Percentiles rank a stretch among this genome's conserved stretches.
These are phyloP conservation scores for Sphagnum magellanicum DNA, from an alignment of 228 moss, liverwort and hornwort species.

Conservation along the genomic window DNA sequence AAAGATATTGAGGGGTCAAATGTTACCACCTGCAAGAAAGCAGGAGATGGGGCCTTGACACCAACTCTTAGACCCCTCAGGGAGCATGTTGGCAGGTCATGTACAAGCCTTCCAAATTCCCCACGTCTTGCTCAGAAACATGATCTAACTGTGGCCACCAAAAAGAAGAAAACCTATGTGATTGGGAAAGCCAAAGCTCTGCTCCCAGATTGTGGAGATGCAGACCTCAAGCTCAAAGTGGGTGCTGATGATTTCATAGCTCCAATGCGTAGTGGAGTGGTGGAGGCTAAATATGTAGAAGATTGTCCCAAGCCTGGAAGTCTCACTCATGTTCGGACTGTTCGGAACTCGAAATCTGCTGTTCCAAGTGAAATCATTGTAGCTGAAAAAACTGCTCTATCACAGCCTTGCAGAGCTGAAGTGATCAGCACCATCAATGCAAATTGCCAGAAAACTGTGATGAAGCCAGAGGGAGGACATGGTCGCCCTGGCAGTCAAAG, in stretches of 20 bases:
- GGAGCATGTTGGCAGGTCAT: constrained; percentile 24
- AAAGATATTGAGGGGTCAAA: constrained; percentile 20
- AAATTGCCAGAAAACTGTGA: not conserved
- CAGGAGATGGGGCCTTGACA: constrained; percentile 26
- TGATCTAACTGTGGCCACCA: constrained; percentile 1
- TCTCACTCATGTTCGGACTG: no score
- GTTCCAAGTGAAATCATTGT: no score
- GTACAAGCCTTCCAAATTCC: constrained; percentile 28
- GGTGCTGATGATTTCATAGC: constrained; percentile 6
- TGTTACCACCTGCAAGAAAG: constrained; percentile 17
- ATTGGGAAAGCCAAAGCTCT: constrained; percentile 5
- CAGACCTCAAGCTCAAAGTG: not conserved
- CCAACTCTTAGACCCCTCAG: constrained; percentile 23
- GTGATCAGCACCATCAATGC: not conserved
- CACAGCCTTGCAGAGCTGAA: no score
- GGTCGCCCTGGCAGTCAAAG: constrained; percentile 11
- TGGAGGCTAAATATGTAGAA: no score
- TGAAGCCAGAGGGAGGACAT: not conserved
- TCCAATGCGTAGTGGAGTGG: no score
- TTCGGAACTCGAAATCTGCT: no score
- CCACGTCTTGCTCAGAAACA: constrained; percentile 24
- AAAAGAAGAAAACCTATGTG: constrained; percentile 6
- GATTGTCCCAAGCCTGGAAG: no score
- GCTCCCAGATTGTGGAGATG: constrained; percentile 2
- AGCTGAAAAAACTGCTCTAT: no score